Conservation (phyloP, 768 basidiomycete genomes). For the Peribolospora kevripleyi region DNA sequence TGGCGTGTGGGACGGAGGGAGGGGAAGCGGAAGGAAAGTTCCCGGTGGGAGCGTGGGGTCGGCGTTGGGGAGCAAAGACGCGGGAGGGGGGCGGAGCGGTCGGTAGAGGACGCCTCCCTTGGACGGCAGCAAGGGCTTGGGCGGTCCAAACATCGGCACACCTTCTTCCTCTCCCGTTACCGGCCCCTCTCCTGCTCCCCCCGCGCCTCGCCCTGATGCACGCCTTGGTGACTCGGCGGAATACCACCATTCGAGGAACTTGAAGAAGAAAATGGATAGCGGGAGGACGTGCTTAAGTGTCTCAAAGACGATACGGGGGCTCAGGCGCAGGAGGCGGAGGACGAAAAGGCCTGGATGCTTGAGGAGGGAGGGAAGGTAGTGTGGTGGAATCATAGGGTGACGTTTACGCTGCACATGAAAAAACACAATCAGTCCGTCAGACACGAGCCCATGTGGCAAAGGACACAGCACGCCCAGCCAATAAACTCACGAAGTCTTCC, state of each 20-base stretch:
- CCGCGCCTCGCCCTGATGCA: too few relatives aligned
- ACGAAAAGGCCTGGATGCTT: constrained; percentile 4
- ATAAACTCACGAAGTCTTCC: constrained; percentile 45
- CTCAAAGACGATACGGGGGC: constrained; percentile 44
- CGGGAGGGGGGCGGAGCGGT: too few relatives aligned
- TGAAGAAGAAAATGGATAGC: constrained; percentile 77
- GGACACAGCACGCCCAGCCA: not conserved
- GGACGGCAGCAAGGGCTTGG: not conserved
- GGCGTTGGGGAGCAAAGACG: too few relatives aligned
- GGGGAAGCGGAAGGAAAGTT: too few relatives aligned
- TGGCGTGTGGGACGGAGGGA: too few relatives aligned
- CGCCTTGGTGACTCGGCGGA: constrained; percentile 29
- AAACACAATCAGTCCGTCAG: not conserved
- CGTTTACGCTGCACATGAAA: constrained; percentile 1
- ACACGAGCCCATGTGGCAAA: not conserved
- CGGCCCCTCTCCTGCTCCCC: too few relatives aligned
- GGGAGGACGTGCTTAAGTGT: constrained; percentile 57
- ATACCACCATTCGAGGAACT: constrained; percentile 99
- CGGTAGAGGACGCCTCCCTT: too few relatives aligned
- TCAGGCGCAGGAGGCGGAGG: constrained; percentile 25
- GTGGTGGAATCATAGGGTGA: not conserved
- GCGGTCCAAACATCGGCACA: not conserved
- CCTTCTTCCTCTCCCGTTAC: too few relatives aligned
- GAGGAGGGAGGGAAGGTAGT: constrained; percentile 3
- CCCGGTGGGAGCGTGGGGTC: too few relatives aligned